Evolutionary conservation across 768 basidiomycete species (phyloP), one percentile per base, ranked within the genome.

Genomic region (Boletus rubroflammeus): DNA sequence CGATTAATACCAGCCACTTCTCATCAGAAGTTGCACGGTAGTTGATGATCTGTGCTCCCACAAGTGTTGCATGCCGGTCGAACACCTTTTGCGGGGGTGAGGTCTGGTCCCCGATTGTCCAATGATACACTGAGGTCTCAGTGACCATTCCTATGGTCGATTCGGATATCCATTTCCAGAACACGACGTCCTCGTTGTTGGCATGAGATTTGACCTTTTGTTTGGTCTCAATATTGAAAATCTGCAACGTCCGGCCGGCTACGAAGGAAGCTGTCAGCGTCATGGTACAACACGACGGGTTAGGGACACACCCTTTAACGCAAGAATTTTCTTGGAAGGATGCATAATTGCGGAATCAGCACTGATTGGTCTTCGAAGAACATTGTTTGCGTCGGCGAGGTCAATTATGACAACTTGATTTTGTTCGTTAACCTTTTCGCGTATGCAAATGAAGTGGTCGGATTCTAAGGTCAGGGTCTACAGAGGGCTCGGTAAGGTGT

Each of bases 301-400:
- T 32, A 21, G 32, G 36, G 29, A 50, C 56, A 50, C 10, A 88
- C 95, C 88, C 80, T 93, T 95, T 47, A 99, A 72, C 4, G 97
- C 97, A 54, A 99, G 83, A 72, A 98, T 93, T 83, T 98, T 98
- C 77, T 96, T 85, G 56, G 82, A 83, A 39, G 92, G 93, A 68
- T 98, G 94, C 96, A 99, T 98, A 63, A 99, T 97, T 53, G 97
- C 96, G 36, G 92, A 93, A 71, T 99, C 97, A n/a, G 97, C 97
- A 25, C 91, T 89, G 67, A 99, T 98, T 58, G 94, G 94, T 62
- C 94, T 80, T 56, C 94, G 87, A 52, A 95, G 82, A 64, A 98
- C 90, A 87, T 96, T 92, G 77, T 98, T 98, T 65, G 95, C 93
- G 72, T 98, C 93, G 57, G 88, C 79, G 59, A 99, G 86, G 85